These are phyloP conservation scores for Luffa acutangula DNA, from an alignment of 306 rosid genomes.

Conservation along the genomic window DNA sequence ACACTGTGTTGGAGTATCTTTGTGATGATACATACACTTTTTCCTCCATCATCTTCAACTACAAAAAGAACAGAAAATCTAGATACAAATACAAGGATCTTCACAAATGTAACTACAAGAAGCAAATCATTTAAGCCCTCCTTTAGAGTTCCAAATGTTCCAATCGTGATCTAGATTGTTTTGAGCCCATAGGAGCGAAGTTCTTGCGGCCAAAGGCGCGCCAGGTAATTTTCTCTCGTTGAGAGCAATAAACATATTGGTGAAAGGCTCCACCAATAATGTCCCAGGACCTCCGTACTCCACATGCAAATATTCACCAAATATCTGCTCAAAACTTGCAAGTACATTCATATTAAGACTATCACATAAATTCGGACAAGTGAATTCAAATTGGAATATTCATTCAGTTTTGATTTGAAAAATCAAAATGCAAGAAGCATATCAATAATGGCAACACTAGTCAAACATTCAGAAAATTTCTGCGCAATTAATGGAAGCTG, in stretches of 20 bases:
- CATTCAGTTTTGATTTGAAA: slow-evolving; percentile 21
- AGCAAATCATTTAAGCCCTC: slow-evolving; percentile 12
- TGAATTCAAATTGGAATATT: slow-evolving; percentile 20
- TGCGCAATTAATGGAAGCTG: slow-evolving; percentile 27
- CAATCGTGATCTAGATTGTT: slow-evolving; percentile 41
- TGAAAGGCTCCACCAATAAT: slow-evolving; percentile 50
- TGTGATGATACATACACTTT: not conserved
- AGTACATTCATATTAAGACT: slow-evolving; percentile 1
- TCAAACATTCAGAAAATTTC: slow-evolving; percentile 30
- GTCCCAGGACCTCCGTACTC: slow-evolving; percentile 46
- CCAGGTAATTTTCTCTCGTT: slow-evolving; percentile 32
- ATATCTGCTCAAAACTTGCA: slow-evolving; percentile 31
- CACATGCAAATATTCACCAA: slow-evolving; percentile 40
- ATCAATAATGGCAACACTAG: slow-evolving; percentile 28
- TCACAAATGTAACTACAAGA: slow-evolving; percentile 11
- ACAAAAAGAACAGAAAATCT: slow-evolving; percentile 14
- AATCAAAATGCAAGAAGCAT: slow-evolving; percentile 23
- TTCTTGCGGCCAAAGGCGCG: slow-evolving; percentile 50
- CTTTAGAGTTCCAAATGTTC: slow-evolving; percentile 35
- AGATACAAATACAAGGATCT: not conserved
- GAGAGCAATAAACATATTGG: slow-evolving; percentile 33
- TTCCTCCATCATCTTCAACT: slow-evolving; percentile 4
- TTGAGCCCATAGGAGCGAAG: slow-evolving; percentile 63
- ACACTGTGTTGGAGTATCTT: slow-evolving; percentile 22
- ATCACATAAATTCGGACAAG: not conserved